Conservation (phyloP, 1,139 yeast species). For the Kodamaea fungicola region DNA sequence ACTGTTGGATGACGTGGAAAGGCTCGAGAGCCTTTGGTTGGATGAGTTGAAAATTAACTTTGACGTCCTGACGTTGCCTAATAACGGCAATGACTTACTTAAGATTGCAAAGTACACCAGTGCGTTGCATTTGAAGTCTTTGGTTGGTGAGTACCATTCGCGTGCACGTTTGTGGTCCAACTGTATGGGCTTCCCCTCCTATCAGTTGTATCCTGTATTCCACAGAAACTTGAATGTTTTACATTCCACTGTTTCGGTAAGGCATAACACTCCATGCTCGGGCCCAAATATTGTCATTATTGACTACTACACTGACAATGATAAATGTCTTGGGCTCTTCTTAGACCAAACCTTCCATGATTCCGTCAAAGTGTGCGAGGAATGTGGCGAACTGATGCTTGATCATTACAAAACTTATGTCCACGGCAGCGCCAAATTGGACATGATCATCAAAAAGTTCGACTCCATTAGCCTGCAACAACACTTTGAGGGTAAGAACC, state of each 20-base stretch:
- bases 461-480: slow-evolving; percentile 53
- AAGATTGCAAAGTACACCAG: slow-evolving; percentile 37
- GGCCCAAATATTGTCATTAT: slow-evolving; percentile 84
- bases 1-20: slow-evolving; percentile 11
- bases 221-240: slow-evolving; percentile 79
- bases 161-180: slow-evolving; percentile 41
- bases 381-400: slow-evolving; percentile 68
- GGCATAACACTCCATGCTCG: slow-evolving; percentile 85
- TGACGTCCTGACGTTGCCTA: slow-evolving; percentile 29
- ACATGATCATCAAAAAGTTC: slow-evolving; percentile 63
- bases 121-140: slow-evolving; percentile 25
- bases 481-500: slow-evolving; percentile 43
- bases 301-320: slow-evolving; percentile 89
- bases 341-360: slow-evolving; percentile 79
- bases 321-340: slow-evolving; percentile 84
- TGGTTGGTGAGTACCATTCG: slow-evolving; percentile 27
- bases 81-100: slow-evolving; percentile 34
- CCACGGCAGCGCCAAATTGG: slow-evolving; percentile 82
- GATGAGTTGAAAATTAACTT: slow-evolving; percentile 27
- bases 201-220: slow-evolving; percentile 44
- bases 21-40: slow-evolving; percentile 23
- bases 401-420: slow-evolving; percentile 88
- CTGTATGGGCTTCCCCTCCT: slow-evolving; percentile 35
- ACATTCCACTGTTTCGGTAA: slow-evolving; percentile 78
- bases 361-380: slow-evolving; percentile 65